Base-by-base conservation (phyloP, 805 yeast genomes). In the Hanseniaspora hatyaiensis region DNA sequence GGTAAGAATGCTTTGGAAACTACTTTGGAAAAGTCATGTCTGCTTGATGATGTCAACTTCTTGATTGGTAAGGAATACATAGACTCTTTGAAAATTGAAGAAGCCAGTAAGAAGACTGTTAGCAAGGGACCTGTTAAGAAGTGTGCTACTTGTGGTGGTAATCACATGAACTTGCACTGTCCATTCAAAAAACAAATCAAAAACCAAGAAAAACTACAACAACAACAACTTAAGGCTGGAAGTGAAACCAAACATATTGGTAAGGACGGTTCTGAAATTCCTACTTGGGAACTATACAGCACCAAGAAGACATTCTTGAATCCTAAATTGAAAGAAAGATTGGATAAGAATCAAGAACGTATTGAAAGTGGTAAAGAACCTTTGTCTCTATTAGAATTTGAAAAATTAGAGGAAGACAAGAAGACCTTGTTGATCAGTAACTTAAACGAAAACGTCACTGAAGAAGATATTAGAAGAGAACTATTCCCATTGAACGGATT, bases 91-190 rank as follows among this genome's bases (percentile, higher is more conserved):
- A 78, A 80, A 67, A 79, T 78, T 61, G 82, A 77, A 62, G 82
- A 79, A 63, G 75, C 62, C 37, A 66, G 68, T 52, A 70, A 69
- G 52, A 72, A 72, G 57, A 69, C 67, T 45, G 63, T 65, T 47
- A 58, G 52, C 28, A 71, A 65, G 60, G 67, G 65, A 58, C 63
- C 74, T 52, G 65, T 78, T 54, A 43, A 36, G 32, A 69, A 66
- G 57, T 92, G 98, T 77, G 84, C 96, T 75, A 69, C 74, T 48
- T 92, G 99, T 81, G 83, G 82, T 52, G 96, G 95, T 61, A 82
- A 78, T 56, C 99, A 92, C 73, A 84, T 80, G 75, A 83, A 96
- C 34, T 70, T 86, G 64, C 80, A 82, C 69, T 92, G 99, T 82
- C 98, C 98, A 53, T 86, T 77, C 75, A 88, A 83, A 70, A 94